A percentile compares a stretch with the other conserved stretches of the same genome.
These are phyloP conservation scores for Ambrosia trifida DNA, from an alignment of 129 eudicot species.

Conservation along the genomic window DNA sequence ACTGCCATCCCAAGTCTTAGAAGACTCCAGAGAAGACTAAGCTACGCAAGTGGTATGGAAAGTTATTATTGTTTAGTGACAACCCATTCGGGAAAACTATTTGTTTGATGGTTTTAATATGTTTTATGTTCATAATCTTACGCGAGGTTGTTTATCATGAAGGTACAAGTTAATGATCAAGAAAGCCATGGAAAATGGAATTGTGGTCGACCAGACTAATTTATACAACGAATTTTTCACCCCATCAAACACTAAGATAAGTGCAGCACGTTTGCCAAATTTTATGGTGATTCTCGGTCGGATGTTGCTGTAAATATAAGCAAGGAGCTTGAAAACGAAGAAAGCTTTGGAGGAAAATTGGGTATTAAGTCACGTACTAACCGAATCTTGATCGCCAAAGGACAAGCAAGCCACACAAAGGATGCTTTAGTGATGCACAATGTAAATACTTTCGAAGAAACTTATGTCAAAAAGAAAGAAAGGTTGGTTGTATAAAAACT, in stretches of 20 bases:
- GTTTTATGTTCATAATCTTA: neutral
- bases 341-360: constrained; percentile 34
- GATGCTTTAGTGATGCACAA: constrained; percentile 70
- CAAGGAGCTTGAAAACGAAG: constrained; percentile 43
- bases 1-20: constrained; percentile 77
- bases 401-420: constrained; percentile 43
- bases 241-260: constrained; percentile 50
- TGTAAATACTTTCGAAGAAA: constrained; percentile 26
- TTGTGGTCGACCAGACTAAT: constrained; percentile 58
- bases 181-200: constrained; percentile 52
- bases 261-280: constrained; percentile 75
- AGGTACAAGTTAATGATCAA: constrained; percentile 75
- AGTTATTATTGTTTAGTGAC: neutral
- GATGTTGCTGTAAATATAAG: constrained; percentile 46
- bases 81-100: neutral
- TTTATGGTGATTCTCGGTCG: constrained; percentile 79
- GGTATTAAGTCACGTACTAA: constrained; percentile 38
- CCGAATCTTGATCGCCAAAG: constrained; percentile 51
- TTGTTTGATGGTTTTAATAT: neutral
- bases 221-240: constrained; percentile 59
- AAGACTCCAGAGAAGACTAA: constrained; percentile 61
- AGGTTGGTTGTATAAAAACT: too few relatives aligned
- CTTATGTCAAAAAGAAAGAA: constrained; percentile 42
- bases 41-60: constrained; percentile 61
- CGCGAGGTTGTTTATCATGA: constrained; percentile 5